These are phyloP conservation scores for Neurospora tetraspora DNA, from an alignment of 495 filamentous ascomycete genomes.

Conservation along the genomic window DNA sequence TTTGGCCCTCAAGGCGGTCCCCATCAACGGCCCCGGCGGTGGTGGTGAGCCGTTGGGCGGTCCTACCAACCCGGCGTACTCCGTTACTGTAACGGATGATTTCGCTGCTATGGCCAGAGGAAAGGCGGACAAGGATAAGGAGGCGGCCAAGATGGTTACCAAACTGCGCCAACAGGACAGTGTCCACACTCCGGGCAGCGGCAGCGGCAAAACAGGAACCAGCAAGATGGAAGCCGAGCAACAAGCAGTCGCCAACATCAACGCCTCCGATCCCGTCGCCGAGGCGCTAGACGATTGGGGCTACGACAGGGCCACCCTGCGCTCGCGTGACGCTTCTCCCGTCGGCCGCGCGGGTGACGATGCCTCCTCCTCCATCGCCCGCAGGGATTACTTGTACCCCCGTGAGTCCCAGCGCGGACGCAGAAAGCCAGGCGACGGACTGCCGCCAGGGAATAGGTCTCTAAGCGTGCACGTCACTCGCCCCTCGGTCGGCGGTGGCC, in stretches of 20 bases:
- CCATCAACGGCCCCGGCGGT: conserved; percentile 74
- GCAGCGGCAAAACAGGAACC: conserved; percentile 2
- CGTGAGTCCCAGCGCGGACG: conserved; percentile 35
- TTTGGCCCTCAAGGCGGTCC: conserved; percentile 73
- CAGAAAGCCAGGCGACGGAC: conserved; percentile 32
- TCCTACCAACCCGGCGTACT: conserved; percentile 59
- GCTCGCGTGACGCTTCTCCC: conserved; percentile 16
- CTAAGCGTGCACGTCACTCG: conserved; percentile 28
- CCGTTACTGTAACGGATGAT: conserved; percentile 58
- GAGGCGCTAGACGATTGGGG: conserved; percentile 33
- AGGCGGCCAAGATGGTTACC: conserved; percentile 50
- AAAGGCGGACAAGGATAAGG: conserved; percentile 50
- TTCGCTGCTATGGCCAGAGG: conserved; percentile 50
- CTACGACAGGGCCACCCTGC: conserved; percentile 25
- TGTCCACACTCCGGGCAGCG: conserved; percentile 1
- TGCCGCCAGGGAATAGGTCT: conserved; percentile 18
- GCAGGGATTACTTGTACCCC: conserved; percentile 16
- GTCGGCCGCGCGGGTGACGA: conserved; percentile 22
- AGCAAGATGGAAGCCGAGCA: conserved; percentile 18
- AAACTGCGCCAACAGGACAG: neutral
- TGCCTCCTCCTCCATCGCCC: conserved; percentile 7
- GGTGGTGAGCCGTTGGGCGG: conserved; percentile 58
- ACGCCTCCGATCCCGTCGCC: conserved; percentile 22
- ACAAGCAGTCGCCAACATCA: conserved; percentile 29
- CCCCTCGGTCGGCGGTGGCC: conserved; percentile 1